Base-by-base conservation (phyloP, 768 basidiomycete species). In the Clathrus columnatus region DNA sequence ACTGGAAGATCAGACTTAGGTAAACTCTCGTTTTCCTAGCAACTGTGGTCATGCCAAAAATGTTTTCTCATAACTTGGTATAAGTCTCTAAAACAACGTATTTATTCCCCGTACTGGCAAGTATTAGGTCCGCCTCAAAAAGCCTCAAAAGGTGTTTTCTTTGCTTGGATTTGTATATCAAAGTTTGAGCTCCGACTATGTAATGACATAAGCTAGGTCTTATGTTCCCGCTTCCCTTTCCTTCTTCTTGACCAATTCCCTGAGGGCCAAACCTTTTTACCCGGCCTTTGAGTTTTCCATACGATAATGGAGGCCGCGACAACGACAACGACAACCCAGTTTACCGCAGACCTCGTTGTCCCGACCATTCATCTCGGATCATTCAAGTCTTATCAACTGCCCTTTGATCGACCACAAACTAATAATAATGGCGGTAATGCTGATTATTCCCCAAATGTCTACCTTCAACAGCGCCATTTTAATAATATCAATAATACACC, bases 291-390 rank as follows among this genome's bases (percentile, higher is more conserved):
- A 2, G 14, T n/a, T n/a, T n/a, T n/a, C 36, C 7, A 14, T n/a
- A 11, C 2, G 36, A n/a, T 36, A 36, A 36, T 36, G 36, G 36
- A 36, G n/a, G 18, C 46, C 11, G 17, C 21, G 20, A 55, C 48
- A 45, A 30, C 54, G 17, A 30, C 54, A 27, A 48, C 44, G 20
- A 27, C 44, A 27, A 18, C 48, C 45, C 54, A 55, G 43, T 17
- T 47, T 16, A 10, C 54, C 14, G 27, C 54, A n/a, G 42, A 48
- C 42, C 48, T 61, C n/a, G 41, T 61, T 24, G 55, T 62, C 6
- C 61, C 61, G 17, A 61, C 46, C 36, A 50, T 62, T 17, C 61
- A 62, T 43, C 58, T 62, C 16, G 61, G 61, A 23, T 62, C 61
- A 24, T 62, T 62, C 46, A 57, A 59, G 8, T 29, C 50, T 10